Evolutionary conservation across 768 basidiomycete species (phyloP), one percentile per base, ranked within the genome.

Genomic region (Pleurotus eryngii): DNA sequence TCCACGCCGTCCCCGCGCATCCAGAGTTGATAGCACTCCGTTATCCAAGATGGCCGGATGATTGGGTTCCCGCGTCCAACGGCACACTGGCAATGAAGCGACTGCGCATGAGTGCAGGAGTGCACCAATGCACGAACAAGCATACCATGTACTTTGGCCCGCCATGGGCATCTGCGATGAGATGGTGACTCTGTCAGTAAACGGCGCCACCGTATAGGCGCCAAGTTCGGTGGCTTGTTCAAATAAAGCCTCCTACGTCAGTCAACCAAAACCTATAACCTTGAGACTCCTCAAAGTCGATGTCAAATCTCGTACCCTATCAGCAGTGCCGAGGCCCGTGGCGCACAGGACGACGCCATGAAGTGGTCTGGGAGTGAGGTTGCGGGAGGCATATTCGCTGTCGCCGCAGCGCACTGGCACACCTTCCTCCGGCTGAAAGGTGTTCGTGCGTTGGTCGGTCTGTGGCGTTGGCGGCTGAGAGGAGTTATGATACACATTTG

Each of bases 121-220:
- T 55, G 30, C 47, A 9, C 5, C 37, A 6, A 17, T 26, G 9
- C 54, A 56, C 22, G 43, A 24, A 9, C 2, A 27, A 26, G 68
- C 75, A 58, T 56, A 90, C 94, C 70, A 68, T 75, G 68, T 97
- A 96, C 65, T 98, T 98, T 9, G 87, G 81, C 17, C 92, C 86
- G 3, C 90, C 90, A 64, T 90, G 86, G 15, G 76, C 78, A n/a
- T 71, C 73, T 0, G 94, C 91, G 43, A 98, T 78, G 18, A 98
- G 80, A 74, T 95, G 94, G 93, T 95, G n/a, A 91, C 88, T 47
- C 77, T 77, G 66, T 92, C 88, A 0, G 93, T 98, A 60, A 96
- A 86, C 48, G 90, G 86, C 30, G 72, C 80, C 12, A 82, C 79
- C 42, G 82, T 77, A 3, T 71, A 72, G 26, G 92, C 95, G 11